Conservation (phyloP, 2,329 filamentous ascomycete genomes). For the Hymenoscyphus linearis region DNA sequence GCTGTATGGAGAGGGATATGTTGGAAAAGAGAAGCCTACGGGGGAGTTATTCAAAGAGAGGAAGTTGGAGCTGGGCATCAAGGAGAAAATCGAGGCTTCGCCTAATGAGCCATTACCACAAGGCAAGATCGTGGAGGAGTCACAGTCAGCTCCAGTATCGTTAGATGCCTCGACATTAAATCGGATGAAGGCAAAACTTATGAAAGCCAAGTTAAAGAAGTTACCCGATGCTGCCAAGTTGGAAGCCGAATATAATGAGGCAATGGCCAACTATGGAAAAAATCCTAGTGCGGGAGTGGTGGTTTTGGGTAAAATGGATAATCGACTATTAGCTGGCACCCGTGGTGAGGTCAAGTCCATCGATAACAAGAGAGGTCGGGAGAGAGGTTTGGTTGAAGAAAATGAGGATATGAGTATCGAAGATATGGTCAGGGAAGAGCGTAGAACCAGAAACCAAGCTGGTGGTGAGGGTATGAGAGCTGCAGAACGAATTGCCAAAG, state of each 20-base stretch:
- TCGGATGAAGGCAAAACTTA: conserved; percentile 84
- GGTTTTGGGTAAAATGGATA: conserved; percentile 83
- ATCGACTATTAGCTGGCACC: conserved; percentile 74
- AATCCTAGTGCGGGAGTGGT: conserved; percentile 61
- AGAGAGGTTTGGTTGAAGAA: conserved; percentile 78
- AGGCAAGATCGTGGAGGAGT: conserved; percentile 52
- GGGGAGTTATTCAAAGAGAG: conserved; percentile 82
- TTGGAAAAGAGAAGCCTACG: conserved; percentile 78
- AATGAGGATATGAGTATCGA: conserved; percentile 96
- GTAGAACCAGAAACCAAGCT: conserved; percentile 69
- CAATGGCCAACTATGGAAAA: conserved; percentile 57
- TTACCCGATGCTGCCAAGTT: conserved; percentile 70
- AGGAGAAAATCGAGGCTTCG: conserved; percentile 34
- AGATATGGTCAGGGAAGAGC: conserved; percentile 95
- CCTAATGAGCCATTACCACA: conserved; percentile 37
- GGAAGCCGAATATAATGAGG: conserved; percentile 77
- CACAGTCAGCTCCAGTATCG: conserved; percentile 41
- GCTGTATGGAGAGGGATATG: conserved; percentile 79
- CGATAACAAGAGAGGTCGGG: conserved; percentile 73
- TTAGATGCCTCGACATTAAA: conserved; percentile 80
- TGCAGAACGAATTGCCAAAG: conserved; percentile 90
- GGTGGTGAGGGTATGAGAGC: conserved; percentile 78
- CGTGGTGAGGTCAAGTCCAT: conserved; percentile 71
- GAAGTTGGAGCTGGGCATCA: conserved; percentile 52
- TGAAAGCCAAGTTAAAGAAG: conserved; percentile 87